Percentiles rank a stretch among this genome's conserved stretches.
Conservation (phyloP, 495 filamentous ascomycete genomes). For the Bryoglossum gracile region DNA sequence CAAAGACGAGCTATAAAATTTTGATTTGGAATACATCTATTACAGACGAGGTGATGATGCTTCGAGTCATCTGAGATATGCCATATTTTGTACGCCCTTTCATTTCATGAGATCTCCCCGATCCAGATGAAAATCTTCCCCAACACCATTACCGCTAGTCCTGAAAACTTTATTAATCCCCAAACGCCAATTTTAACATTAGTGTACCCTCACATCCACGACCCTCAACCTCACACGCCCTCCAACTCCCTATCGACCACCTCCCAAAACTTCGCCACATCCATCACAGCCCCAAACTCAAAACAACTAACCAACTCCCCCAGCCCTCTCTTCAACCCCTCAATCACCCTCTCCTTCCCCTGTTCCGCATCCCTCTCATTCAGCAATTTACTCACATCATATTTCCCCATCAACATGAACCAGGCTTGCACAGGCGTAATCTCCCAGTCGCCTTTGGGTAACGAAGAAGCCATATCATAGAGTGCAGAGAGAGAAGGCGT, state of each 20-base stretch:
- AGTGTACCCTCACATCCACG: too few relatives aligned
- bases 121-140: too few relatives aligned
- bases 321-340: conserved; percentile 29
- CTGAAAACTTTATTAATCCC: too few relatives aligned
- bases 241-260: conserved; percentile 27
- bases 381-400: conserved; percentile 10
- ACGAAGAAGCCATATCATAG: conserved; percentile 31
- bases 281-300: conserved; percentile 37
- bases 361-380: conserved; percentile 16
- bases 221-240: too few relatives aligned
- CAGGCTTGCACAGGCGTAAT: conserved; percentile 46
- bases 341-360: conserved; percentile 14
- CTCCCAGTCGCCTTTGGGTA: conserved; percentile 31
- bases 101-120: too few relatives aligned
- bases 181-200: too few relatives aligned
- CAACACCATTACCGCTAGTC: too few relatives aligned
- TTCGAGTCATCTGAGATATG: too few relatives aligned
- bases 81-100: too few relatives aligned
- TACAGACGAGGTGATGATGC: too few relatives aligned
- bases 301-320: conserved; percentile 31
- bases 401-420: conserved; percentile 36
- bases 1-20: background rate
- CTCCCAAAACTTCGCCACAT: conserved; percentile 34
- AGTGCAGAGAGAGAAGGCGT: conserved; percentile 23
- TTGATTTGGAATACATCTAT: too few relatives aligned